Percentiles rank a stretch among this genome's conserved stretches.
phyloP scores from a whole-genome alignment of 1,284 basidiomycete species.

The Exsudoporus floridanus region DNA sequence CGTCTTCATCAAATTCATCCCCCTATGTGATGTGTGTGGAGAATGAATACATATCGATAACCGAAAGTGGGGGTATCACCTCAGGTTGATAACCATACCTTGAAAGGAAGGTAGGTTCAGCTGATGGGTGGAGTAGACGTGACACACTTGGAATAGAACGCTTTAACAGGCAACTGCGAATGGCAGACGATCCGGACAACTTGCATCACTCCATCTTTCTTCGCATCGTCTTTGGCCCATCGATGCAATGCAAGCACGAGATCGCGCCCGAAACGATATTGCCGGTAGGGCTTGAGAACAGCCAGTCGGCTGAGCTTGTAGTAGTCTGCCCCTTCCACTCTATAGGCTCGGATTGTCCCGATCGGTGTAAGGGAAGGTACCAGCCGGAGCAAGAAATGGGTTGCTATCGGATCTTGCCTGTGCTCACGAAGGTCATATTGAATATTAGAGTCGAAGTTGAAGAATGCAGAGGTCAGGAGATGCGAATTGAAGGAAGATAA shows the following conservation, averaged over 20 bases:
- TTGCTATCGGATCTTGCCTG: conserved; percentile 60
- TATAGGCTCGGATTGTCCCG: conserved; percentile 55
- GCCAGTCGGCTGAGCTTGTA: conserved; percentile 73
- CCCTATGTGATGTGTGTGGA: conserved; percentile 55
- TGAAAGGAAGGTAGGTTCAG: conserved; percentile 18
- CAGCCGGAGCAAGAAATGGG: conserved; percentile 70
- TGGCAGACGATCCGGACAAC: conserved; percentile 51
- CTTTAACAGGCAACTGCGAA: conserved; percentile 68
- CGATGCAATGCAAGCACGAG: conserved; percentile 62
- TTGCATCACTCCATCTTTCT: conserved; percentile 29
- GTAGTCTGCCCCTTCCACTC: conserved; percentile 35
- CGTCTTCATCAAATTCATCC: conserved; percentile 76
- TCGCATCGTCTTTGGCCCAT: conserved; percentile 50
- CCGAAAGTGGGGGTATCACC: conserved; percentile 35
- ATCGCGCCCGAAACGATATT: conserved; percentile 58
- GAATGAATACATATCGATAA: conserved; percentile 21
- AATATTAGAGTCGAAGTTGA: conserved; percentile 2
- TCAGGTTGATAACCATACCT: conserved; percentile 72
- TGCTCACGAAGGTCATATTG: conserved; percentile 8
- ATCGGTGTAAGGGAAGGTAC: conserved; percentile 57
- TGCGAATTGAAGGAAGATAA: conserved; percentile 18
- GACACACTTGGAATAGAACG: conserved; percentile 73
- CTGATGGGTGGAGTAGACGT: conserved; percentile 10
- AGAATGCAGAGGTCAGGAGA: conserved; percentile 2
- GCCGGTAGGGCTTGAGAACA: conserved; percentile 63